Percentiles rank a stretch among this genome's conserved stretches.
phyloP scores from a whole-genome alignment of 495 filamentous ascomycete species.

The Astrothelium macrocarpum region DNA sequence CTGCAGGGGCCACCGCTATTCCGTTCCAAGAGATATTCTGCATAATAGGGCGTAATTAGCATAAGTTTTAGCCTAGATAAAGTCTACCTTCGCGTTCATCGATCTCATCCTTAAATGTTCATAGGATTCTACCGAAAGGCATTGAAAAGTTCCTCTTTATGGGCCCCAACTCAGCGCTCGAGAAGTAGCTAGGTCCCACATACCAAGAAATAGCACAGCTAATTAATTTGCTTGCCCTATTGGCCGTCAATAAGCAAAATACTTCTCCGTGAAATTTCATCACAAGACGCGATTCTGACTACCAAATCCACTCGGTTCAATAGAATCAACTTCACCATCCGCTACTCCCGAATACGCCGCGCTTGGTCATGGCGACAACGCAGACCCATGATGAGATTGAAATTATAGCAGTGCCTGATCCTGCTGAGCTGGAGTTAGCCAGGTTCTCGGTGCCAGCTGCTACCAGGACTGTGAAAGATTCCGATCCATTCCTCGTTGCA shows the following conservation, averaged over 20 bases:
- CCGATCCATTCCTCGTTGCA: conserved; percentile 16
- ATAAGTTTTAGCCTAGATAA: not conserved
- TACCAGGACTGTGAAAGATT: not conserved
- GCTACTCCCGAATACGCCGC: not conserved
- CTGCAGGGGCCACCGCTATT: not conserved
- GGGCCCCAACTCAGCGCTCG: not conserved
- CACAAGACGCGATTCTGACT: not conserved
- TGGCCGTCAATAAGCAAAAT: not conserved
- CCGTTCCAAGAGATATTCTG: not conserved
- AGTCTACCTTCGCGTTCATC: not conserved
- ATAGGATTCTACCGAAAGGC: not conserved
- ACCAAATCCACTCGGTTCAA: not conserved
- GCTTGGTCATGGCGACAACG: not conserved
- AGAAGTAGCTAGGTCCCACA: not conserved
- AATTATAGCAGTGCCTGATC: not conserved
- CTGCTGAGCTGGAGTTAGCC: not conserved
- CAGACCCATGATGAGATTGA: not conserved
- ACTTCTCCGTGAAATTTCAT: not conserved
- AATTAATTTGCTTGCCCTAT: not conserved
- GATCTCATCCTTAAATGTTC: not conserved
- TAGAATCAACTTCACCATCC: not conserved
- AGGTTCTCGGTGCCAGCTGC: not conserved
- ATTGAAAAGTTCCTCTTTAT: not conserved
- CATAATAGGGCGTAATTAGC: not conserved
- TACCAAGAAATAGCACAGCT: not conserved